Conservation (phyloP, 2,329 filamentous ascomycete genomes). For the Neonectria sp. region DNA sequence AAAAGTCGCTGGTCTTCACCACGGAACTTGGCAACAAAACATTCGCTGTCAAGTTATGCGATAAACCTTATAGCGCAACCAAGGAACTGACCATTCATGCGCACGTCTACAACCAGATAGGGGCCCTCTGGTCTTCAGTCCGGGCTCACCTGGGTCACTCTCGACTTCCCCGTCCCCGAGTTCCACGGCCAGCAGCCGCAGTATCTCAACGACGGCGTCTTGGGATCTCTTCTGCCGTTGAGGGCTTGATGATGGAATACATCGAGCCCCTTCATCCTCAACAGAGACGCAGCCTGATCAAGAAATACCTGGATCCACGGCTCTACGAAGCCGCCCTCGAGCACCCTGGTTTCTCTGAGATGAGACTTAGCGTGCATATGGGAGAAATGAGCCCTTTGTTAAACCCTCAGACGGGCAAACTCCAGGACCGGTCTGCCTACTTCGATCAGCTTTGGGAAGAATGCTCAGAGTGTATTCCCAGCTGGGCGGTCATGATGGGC, state of each 20-base stretch:
- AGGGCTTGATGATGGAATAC: conserved; percentile 22
- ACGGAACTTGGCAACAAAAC: neutral
- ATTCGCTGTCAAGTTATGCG: conserved; percentile 22
- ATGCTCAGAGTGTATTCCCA: neutral
- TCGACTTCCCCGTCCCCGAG: neutral
- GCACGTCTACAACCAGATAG: conserved; percentile 1
- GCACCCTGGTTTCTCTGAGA: conserved; percentile 8
- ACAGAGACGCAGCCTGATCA: conserved; percentile 16
- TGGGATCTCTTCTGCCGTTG: neutral
- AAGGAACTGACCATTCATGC: conserved; percentile 18
- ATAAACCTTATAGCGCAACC: neutral
- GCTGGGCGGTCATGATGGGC: conserved; percentile 38
- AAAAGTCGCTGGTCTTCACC: conserved; percentile 9
- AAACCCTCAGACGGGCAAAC: neutral
- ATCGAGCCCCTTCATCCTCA: conserved; percentile 20
- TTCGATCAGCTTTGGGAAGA: conserved; percentile 41
- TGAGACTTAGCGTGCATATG: conserved; percentile 27
- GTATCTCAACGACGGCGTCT: conserved; percentile 10
- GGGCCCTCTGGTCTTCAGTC: neutral
- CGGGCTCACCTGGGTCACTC: neutral
- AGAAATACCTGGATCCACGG: neutral
- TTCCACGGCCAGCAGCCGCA: conserved; percentile 13
- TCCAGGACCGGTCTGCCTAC: conserved; percentile 38
- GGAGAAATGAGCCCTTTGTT: conserved; percentile 17
- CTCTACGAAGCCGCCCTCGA: conserved; percentile 3